phyloP scores from a whole-genome alignment of 78 protist species.

The Dictyostelium brefeldianum region DNA sequence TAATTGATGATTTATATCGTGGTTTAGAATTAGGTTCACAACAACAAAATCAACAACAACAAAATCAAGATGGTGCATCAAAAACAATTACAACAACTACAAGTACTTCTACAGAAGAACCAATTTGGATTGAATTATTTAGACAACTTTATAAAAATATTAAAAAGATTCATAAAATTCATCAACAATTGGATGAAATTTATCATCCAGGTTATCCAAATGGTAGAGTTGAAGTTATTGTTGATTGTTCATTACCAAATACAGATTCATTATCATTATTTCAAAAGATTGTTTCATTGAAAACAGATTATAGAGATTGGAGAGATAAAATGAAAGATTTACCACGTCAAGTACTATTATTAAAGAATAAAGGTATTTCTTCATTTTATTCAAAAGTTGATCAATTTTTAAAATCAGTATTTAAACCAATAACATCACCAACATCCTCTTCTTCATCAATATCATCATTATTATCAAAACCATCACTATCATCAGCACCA shows the following conservation, averaged over 20 bases:
- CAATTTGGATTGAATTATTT: constrained; percentile 16
- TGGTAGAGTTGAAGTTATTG: constrained; percentile 3
- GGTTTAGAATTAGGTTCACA: constrained; percentile 13
- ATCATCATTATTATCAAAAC: too few relatives aligned
- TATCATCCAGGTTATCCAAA: constrained; percentile 35
- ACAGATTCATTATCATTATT: constrained; percentile 3
- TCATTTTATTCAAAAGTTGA: constrained; percentile 29
- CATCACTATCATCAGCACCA: too few relatives aligned
- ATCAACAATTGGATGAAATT: constrained; percentile 20
- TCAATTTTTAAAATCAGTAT: background rate
- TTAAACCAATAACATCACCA: background rate
- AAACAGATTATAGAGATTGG: constrained; percentile 19
- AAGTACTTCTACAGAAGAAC: background rate
- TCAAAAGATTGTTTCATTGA: constrained; percentile 7
- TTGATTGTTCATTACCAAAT: background rate
- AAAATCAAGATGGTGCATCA: background rate
- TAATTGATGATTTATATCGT: constrained; percentile 30
- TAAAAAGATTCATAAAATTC: constrained; percentile 42
- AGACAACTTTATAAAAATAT: constrained; percentile 1
- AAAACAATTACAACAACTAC: too few relatives aligned
- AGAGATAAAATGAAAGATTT: background rate
- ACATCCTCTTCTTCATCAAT: background rate
- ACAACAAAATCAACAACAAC: background rate
- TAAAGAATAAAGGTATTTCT: constrained; percentile 44
- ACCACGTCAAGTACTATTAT: constrained; percentile 30